Base-by-base conservation (phyloP, 805 yeast species). In the Starmerella lactis-condensi region DNA sequence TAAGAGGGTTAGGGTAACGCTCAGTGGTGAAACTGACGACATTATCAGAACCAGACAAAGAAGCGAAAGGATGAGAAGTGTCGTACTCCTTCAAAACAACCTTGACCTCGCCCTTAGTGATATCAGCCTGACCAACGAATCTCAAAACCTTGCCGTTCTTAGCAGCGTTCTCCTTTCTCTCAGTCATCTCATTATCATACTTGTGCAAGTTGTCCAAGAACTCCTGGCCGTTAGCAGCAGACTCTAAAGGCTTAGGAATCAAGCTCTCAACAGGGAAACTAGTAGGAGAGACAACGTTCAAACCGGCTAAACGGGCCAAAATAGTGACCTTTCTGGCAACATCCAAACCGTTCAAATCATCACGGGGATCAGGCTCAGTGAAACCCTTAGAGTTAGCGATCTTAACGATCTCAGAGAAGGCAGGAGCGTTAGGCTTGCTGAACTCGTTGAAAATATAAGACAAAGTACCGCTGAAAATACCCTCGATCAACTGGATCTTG, bases 331-430 rank as follows among this genome's bases (percentile, higher is more conserved):
- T 89, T 67, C 99, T 75, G 26, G 99, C 99, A 38, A 89, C 94
- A 52, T 89, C 99, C 53, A 89, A 66, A 33, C 99, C 99, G 56
- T 85, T 89, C 56, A 89, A 69, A 53, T 89, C 99, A 55, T 89
- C 99, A 60, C 99, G 75, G 56, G 99, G 98, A 56, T 89, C 99
- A 30, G 99, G 99, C 60, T 89, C 98, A 25, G 95, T 85, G 67
- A 81, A 89, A 31, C 99, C 99, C 42, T 81, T 63, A 31, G 72
- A 58, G 59, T 85, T 85, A 32, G 99, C 98, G 29, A 72, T 71
- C 40, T 67, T 63, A 36, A 89, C 96, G 30, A 89, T 73, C 33
- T 82, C 93, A 17, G 95, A 81, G 54, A 83, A 89, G 52, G 75
- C 77, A 37, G 69, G 65, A 30, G 66, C 62, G 29, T 65, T 60